Base-by-base conservation (phyloP, 495 filamentous ascomycete genomes). In the Neurospora sp. region DNA sequence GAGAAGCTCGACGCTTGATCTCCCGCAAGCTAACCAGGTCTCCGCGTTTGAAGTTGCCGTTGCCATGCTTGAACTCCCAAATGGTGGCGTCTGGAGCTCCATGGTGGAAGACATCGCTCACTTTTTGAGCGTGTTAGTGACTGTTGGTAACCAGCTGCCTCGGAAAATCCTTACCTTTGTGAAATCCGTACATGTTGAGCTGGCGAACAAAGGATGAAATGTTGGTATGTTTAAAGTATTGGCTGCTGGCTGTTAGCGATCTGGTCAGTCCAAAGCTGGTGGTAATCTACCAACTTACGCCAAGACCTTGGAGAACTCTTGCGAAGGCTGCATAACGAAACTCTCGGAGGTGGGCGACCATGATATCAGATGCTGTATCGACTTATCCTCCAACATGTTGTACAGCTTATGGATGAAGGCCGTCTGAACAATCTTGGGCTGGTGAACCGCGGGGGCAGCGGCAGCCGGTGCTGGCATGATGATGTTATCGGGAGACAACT, bases 381-480 rank as follows among this genome's bases (percentile, higher is more conserved):
- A 89, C 38, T 89, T 88, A 81, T 99, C 96, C 80, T 99, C 96
- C 72, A 99, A 86, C 96, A 99, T 99, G 83, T 97, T 99, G 88
- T 98, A 99, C 20, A 99, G 89, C 82, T 99, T 99, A 81, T 99
- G 96, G 74, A 99, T 98, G 79, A 99, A 99, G n/a, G 96, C 96
- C 35, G 96, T 98, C 83, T 99, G 96, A 39, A 98, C 93, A 72
- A 97, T 94, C 84, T 99, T 99, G 72, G 95, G 94, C 81, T 97
- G 94, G 81, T 97, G 94, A 73, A 94, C 91, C 73, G 94, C 93
- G 18, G 93, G 92, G 5, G 92, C 91, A 62, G 94, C 93, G n/a
- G 88, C 90, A 73, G 82, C 80, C 4, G 84, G 81, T 23, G 84
- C 79, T 48, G 85, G 82, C 74, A 84, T 82, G 73, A 82, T 82